phyloP scores from a whole-genome alignment of 768 basidiomycete genomes.

The Tulasnella sp. region DNA sequence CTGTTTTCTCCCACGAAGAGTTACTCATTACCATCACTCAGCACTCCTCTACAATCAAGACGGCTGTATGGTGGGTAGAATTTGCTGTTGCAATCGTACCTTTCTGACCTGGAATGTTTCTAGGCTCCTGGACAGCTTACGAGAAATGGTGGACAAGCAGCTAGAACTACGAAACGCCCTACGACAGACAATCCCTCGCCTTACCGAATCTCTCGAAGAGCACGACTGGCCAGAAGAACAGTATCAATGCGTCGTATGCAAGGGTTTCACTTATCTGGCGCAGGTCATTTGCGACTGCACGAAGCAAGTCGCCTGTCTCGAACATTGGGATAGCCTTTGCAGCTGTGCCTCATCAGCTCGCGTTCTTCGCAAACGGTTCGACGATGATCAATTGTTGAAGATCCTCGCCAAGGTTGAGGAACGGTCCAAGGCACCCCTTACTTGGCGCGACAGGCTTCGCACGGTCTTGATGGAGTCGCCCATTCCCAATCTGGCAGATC shows the following conservation, averaged over 20 bases:
- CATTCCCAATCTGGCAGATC: constrained; percentile 58
- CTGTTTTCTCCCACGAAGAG: constrained; percentile 98
- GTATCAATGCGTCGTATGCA: constrained; percentile 90
- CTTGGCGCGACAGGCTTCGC: constrained; percentile 63
- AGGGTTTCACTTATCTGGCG: constrained; percentile 88
- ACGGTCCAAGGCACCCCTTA: constrained; percentile 56
- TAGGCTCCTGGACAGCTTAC: constrained; percentile 74
- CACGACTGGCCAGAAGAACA: constrained; percentile 84
- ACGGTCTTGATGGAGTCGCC: constrained; percentile 54
- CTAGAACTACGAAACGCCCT: constrained; percentile 50
- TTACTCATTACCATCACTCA: constrained; percentile 95
- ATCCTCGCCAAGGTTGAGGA: constrained; percentile 52
- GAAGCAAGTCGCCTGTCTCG: constrained; percentile 66
- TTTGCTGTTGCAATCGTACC: constrained; percentile 15
- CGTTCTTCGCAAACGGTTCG: constrained; percentile 64
- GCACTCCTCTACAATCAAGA: constrained; percentile 83
- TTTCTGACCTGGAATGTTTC: neutral
- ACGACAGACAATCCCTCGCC: constrained; percentile 36
- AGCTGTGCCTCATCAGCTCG: constrained; percentile 44
- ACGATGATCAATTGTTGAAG: constrained; percentile 62
- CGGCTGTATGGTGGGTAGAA: constrained; percentile 70
- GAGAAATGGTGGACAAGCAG: constrained; percentile 84
- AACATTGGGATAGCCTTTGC: constrained; percentile 72
- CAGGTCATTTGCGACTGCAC: constrained; percentile 75
- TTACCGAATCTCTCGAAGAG: constrained; percentile 59